A percentile compares a stretch with the other conserved stretches of the same genome.
These are phyloP conservation scores for Piper longum DNA, from an alignment of 164 flowering plant species.

Conservation along the genomic window DNA sequence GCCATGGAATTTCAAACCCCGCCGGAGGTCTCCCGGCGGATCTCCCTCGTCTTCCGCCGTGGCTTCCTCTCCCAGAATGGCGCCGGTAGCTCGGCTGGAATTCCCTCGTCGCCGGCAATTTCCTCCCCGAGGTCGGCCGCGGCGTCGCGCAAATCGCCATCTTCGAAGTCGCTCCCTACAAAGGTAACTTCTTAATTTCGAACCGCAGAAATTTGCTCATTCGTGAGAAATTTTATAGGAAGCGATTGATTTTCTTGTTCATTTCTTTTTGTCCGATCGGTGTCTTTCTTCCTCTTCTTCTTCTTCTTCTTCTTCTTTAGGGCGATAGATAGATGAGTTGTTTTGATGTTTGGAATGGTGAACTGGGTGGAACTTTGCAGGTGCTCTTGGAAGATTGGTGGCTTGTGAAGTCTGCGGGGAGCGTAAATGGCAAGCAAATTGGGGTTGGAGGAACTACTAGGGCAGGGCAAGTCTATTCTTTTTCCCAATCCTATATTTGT, in stretches of 20 bases:
- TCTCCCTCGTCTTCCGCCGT: neutral
- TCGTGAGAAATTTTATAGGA: too few species aligned
- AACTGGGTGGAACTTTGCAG: slow-evolving; percentile 8
- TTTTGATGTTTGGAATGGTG: neutral
- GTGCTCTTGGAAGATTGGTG: slow-evolving; percentile 55
- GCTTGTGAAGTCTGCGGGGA: slow-evolving; percentile 26
- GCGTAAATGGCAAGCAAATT: slow-evolving; percentile 23
- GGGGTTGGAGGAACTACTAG: slow-evolving; percentile 34
- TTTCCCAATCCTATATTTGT: neutral
- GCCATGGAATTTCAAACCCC: neutral
- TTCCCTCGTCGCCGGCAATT: neutral
- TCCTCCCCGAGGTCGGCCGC: neutral
- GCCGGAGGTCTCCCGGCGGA: neutral
- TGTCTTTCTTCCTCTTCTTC: too few species aligned
- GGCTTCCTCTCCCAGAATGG: neutral
- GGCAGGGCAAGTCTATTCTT: slow-evolving; percentile 13
- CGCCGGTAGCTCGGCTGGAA: neutral
- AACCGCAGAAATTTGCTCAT: neutral
- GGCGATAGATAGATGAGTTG: too few species aligned
- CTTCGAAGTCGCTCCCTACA: neutral
- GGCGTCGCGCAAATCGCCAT: neutral
- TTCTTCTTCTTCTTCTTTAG: too few species aligned
- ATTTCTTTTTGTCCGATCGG: too few species aligned
- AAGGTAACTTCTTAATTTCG: neutral
- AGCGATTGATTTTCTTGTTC: too few species aligned